phyloP scores from a whole-genome alignment of 1,284 basidiomycete species.

The Naganishia cerealis region DNA sequence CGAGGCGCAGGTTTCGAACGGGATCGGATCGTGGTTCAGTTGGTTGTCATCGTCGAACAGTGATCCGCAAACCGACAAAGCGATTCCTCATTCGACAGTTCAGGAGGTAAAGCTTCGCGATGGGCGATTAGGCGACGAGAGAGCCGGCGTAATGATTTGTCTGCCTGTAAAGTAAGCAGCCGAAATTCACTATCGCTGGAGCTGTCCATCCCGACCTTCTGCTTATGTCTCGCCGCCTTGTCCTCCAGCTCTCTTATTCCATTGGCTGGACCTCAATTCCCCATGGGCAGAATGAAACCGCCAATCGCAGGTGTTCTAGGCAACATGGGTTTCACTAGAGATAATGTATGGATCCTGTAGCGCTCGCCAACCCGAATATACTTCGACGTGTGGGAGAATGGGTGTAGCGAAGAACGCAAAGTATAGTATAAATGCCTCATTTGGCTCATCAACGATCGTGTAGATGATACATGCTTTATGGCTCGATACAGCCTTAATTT shows the following conservation, averaged over 20 bases:
- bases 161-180: background rate
- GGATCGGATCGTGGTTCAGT: slow-evolving; percentile 17
- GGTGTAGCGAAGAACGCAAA: background rate
- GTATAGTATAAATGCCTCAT: background rate
- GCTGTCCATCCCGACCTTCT: background rate
- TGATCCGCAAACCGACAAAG: background rate
- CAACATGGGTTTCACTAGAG: slow-evolving; percentile 23
- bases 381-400: background rate
- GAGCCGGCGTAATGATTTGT: slow-evolving; percentile 13
- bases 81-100: background rate
- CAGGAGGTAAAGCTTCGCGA: background rate
- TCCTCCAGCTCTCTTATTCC: slow-evolving; percentile 5
- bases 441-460: background rate
- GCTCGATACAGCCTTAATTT: background rate
- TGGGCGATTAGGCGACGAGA: background rate
- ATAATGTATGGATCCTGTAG: slow-evolving; percentile 32
- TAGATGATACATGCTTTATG: background rate
- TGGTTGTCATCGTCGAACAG: slow-evolving; percentile 2
- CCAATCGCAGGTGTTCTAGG: slow-evolving; percentile 32
- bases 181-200: background rate
- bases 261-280: slow-evolving; percentile 19
- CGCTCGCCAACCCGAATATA: background rate
- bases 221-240: background rate
- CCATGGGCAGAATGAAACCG: slow-evolving; percentile 19
- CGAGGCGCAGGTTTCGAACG: background rate